phyloP scores from a whole-genome alignment of 2,329 filamentous ascomycete species.

The Clonostachys chloroleuca region DNA sequence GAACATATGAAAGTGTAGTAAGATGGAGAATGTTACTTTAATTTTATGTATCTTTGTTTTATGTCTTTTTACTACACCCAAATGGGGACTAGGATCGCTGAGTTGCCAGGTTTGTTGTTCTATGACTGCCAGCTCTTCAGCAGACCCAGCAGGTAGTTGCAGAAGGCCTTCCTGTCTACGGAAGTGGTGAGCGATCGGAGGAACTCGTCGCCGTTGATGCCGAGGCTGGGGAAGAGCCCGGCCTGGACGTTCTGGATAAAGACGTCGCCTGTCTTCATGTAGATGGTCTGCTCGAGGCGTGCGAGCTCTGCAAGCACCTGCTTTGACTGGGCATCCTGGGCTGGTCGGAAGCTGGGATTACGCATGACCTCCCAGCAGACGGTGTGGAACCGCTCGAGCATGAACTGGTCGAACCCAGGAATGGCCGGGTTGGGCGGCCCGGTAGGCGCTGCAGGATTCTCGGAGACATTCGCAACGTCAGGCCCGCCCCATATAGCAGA shows the following conservation, averaged over 20 bases:
- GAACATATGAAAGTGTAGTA: too few relatives aligned
- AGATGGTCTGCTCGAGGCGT: constrained; percentile 81
- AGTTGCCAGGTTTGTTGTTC: background rate
- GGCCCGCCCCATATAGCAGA: constrained; percentile 86
- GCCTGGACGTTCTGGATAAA: constrained; percentile 69
- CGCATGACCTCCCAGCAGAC: constrained; percentile 86
- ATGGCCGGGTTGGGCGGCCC: constrained; percentile 54
- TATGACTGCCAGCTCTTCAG: constrained; percentile 37
- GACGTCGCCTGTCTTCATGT: constrained; percentile 79
- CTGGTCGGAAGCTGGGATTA: constrained; percentile 73
- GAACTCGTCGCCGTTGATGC: constrained; percentile 58
- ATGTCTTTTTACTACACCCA: too few relatives aligned
- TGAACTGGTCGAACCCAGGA: constrained; percentile 87
- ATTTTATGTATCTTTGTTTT: too few relatives aligned
- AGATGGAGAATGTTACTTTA: too few relatives aligned
- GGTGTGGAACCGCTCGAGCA: constrained; percentile 83
- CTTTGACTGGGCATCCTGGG: constrained; percentile 78
- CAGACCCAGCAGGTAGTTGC: constrained; percentile 58
- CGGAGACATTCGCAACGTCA: constrained; percentile 58
- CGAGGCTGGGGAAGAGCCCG: constrained; percentile 60
- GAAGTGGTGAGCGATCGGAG: constrained; percentile 53
- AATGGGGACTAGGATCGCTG: too few relatives aligned
- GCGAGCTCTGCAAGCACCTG: constrained; percentile 88
- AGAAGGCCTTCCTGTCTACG: constrained; percentile 56
- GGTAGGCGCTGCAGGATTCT: constrained; percentile 43